Conservation (phyloP, 345 rosid species). For the Trapa bicornis region DNA sequence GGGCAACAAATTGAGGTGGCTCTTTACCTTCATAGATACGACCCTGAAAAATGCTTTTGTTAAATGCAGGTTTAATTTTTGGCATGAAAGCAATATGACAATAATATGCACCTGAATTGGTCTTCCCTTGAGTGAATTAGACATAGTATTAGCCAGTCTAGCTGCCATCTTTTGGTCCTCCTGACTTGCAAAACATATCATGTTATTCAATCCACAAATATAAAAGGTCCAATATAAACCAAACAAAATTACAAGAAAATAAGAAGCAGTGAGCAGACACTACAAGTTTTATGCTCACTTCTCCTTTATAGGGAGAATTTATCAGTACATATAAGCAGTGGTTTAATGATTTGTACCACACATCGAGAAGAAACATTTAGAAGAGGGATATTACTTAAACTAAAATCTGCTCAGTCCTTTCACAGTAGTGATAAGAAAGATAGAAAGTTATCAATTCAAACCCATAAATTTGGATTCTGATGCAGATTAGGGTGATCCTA, state of each 20-base stretch:
- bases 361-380: not conserved
- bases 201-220: slow-evolving; percentile 1
- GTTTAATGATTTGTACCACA: not conserved
- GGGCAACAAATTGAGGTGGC: slow-evolving; percentile 87
- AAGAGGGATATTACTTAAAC: not conserved
- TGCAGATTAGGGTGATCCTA: not conserved
- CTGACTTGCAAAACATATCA: slow-evolving; percentile 24
- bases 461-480: not conserved
- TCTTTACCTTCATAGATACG: slow-evolving; percentile 84
- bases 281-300: not conserved
- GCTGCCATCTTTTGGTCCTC: slow-evolving; percentile 78
- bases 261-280: not conserved
- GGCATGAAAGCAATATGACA: not conserved
- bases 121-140: slow-evolving; percentile 81
- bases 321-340: not conserved
- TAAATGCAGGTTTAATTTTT: not conserved
- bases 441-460: too few relatives aligned
- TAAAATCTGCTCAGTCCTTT: not conserved
- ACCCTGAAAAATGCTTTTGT: slow-evolving; percentile 39
- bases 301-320: not conserved
- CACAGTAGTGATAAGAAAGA: not conserved
- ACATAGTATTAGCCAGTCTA: slow-evolving; percentile 58
- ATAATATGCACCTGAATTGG: slow-evolving; percentile 68
- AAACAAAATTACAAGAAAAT: not conserved
- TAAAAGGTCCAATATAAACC: not conserved